Conservation (phyloP, 2,329 filamentous ascomycete genomes). For the Clarireedia sp. region DNA sequence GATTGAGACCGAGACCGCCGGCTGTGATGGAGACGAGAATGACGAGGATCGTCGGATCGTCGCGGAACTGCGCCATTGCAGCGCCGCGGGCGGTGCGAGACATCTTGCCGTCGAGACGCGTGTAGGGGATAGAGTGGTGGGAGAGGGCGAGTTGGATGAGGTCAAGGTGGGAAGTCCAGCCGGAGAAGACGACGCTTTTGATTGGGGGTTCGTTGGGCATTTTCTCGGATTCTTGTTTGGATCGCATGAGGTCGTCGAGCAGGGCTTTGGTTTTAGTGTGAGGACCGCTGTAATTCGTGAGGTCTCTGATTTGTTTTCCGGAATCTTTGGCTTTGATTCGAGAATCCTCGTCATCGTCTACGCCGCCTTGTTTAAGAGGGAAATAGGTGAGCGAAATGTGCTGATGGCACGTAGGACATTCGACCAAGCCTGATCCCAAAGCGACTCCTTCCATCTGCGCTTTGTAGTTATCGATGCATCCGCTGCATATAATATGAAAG, state of each 20-base stretch:
- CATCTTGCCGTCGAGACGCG: constrained; percentile 90
- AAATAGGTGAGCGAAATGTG: constrained; percentile 58
- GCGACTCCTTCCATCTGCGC: constrained; percentile 39
- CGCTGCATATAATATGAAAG: constrained; percentile 74
- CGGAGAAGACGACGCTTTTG: constrained; percentile 91
- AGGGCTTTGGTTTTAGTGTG: constrained; percentile 88
- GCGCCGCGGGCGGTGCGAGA: constrained; percentile 61
- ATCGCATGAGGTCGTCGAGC: constrained; percentile 61
- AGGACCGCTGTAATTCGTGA: constrained; percentile 69
- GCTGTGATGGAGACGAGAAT: constrained; percentile 90
- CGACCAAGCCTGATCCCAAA: constrained; percentile 35
- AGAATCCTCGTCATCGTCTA: constrained; percentile 25
- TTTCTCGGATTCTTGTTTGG: constrained; percentile 52
- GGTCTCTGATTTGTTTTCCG: constrained; percentile 47
- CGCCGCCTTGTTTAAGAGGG: constrained; percentile 47
- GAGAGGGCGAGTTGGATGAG: constrained; percentile 78
- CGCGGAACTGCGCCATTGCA: constrained; percentile 71
- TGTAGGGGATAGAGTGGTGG: constrained; percentile 56
- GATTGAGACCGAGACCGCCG: constrained; percentile 83
- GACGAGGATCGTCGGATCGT: constrained; percentile 62
- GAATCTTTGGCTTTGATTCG: constrained; percentile 21
- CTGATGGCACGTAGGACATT: constrained; percentile 62
- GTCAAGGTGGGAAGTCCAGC: constrained; percentile 93
- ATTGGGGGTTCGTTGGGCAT: constrained; percentile 56
- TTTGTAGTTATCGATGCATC: constrained; percentile 58